Percentiles rank a stretch among this genome's conserved stretches.
Evolutionary conservation across 208 protist genomes (phyloP).

Genomic region (Leishmania amazonensis): DNA sequence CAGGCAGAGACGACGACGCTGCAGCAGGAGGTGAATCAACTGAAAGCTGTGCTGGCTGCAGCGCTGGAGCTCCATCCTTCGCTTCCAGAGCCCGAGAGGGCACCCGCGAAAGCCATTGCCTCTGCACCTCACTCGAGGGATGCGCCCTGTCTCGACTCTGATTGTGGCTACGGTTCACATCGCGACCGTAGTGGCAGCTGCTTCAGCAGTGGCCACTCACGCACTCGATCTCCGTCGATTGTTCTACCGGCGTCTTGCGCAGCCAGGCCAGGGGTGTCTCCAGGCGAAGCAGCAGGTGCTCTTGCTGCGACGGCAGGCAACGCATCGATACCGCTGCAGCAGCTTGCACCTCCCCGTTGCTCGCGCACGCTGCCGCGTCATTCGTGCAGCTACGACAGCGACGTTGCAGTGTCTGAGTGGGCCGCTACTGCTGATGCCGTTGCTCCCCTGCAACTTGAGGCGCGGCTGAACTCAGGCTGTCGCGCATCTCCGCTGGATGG

Average conservation of each 20-base stretch:
- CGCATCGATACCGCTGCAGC: neutral
- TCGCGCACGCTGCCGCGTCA: conserved; percentile 30
- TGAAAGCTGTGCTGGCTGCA: conserved; percentile 2
- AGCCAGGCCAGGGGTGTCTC: neutral
- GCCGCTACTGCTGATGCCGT: neutral
- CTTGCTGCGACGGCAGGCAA: neutral
- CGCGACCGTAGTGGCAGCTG: neutral
- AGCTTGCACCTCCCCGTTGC: conserved; percentile 19
- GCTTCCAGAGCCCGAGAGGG: neutral
- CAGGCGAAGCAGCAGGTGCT: neutral
- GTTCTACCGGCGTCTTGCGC: neutral
- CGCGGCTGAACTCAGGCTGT: neutral
- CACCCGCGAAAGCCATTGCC: neutral
- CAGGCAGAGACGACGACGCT: neutral
- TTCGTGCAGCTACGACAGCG: conserved; percentile 30
- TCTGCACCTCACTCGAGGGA: neutral
- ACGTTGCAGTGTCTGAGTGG: neutral
- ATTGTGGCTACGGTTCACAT: neutral
- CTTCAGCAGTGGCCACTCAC: neutral
- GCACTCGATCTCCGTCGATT: conserved; percentile 25
- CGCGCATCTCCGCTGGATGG: neutral
- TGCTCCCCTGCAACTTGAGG: neutral
- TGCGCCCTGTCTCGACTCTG: neutral
- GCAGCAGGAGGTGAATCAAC: conserved; percentile 6
- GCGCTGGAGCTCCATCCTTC: neutral